Conservation (phyloP, 2,329 filamentous ascomycete genomes). For the Talaromyces piceae region DNA sequence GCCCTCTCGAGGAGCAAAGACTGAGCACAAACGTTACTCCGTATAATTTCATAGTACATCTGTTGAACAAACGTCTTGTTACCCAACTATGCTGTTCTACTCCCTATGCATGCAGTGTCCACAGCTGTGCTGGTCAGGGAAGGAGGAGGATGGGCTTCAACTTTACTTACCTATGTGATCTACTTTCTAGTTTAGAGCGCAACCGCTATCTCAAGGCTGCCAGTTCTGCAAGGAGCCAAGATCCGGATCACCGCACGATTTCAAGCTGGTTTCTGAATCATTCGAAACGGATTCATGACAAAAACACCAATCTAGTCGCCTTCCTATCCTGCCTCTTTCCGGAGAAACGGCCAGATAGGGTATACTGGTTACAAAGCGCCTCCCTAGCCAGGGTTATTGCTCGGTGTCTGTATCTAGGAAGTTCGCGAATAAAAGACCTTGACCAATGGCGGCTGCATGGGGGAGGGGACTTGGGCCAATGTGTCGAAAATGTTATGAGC, state of each 20-base stretch:
- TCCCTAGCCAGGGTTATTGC: constrained; percentile 61
- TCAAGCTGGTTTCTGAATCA: constrained; percentile 63
- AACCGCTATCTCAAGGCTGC: constrained; percentile 32
- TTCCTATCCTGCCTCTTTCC: constrained; percentile 71
- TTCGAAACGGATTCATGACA: constrained; percentile 49
- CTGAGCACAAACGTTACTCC: neutral
- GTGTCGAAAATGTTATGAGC: constrained; percentile 57
- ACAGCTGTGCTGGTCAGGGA: neutral
- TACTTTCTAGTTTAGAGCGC: constrained; percentile 61
- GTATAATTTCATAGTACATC: neutral
- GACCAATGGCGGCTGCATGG: constrained; percentile 54
- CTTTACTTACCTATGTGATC: constrained; percentile 65
- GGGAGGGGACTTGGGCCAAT: constrained; percentile 62
- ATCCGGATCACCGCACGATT: constrained; percentile 41
- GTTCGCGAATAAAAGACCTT: constrained; percentile 54
- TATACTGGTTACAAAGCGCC: constrained; percentile 60
- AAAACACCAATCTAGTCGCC: constrained; percentile 52
- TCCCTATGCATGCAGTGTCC: neutral
- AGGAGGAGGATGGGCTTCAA: constrained; percentile 37
- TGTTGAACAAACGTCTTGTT: neutral
- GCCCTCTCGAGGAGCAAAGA: neutral
- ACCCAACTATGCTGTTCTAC: constrained; percentile 5
- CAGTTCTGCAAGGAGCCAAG: constrained; percentile 20
- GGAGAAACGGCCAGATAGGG: constrained; percentile 66
- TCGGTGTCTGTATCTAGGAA: constrained; percentile 58